Evolutionary conservation across 495 filamentous ascomycete species (phyloP).

Genomic region (Aspergillus affinis): DNA sequence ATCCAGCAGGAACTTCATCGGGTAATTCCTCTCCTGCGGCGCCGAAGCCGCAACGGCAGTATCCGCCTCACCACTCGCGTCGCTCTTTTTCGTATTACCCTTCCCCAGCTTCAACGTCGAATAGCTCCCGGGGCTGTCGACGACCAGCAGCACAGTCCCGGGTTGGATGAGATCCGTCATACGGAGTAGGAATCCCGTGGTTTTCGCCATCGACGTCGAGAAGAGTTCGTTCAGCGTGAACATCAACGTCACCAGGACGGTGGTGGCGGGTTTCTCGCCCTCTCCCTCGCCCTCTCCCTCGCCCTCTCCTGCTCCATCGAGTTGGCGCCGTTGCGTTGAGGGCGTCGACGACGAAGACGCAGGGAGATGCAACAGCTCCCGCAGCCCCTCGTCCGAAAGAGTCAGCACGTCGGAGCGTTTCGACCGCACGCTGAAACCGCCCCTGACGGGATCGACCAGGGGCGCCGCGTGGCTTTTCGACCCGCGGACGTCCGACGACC

Average conservation of each 20-base stretch:
- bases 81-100: constrained; percentile 1
- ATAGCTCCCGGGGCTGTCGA: constrained; percentile 92
- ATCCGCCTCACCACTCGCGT: constrained; percentile 10
- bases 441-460: constrained; percentile 36
- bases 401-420: constrained; percentile 62
- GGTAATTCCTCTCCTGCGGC: constrained; percentile 67
- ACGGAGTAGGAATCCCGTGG: constrained; percentile 70
- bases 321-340: background rate
- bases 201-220: constrained; percentile 65
- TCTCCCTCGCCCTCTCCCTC: too few relatives aligned
- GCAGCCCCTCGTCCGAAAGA: constrained; percentile 41
- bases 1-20: constrained; percentile 92
- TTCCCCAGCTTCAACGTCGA: constrained; percentile 70
- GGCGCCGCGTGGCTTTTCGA: constrained; percentile 52
- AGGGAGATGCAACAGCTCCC: constrained; percentile 31
- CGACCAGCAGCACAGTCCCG: constrained; percentile 73
- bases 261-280: background rate
- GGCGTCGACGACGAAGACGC: background rate
- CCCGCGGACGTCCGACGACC: constrained; percentile 31
- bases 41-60: constrained; percentile 7
- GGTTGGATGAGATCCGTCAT: constrained; percentile 54
- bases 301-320: too few relatives aligned
- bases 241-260: constrained; percentile 73
- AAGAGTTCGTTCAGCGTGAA: constrained; percentile 99
- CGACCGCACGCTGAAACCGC: constrained; percentile 49